A percentile compares a stretch with the other conserved stretches of the same genome.
Conservation (phyloP, 495 filamentous ascomycete species). For the Penicillium taxi region DNA sequence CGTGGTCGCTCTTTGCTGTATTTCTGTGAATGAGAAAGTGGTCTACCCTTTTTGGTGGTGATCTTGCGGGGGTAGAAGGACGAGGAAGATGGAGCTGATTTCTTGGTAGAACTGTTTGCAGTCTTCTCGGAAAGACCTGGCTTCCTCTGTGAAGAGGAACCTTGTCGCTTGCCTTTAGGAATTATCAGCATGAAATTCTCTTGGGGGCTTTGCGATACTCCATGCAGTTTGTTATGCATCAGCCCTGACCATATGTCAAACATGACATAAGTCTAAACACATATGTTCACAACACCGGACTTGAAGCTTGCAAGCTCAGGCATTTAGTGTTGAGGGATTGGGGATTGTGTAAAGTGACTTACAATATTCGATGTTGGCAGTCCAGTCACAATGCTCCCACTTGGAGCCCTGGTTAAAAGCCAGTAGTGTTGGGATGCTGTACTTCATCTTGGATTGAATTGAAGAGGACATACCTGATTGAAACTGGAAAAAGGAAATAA, state of each 20-base stretch:
- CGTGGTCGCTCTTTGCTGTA: slow-evolving; percentile 20
- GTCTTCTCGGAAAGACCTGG: slow-evolving; percentile 1
- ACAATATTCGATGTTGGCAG: slow-evolving; percentile 13
- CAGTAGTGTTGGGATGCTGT: slow-evolving; percentile 33
- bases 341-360: slow-evolving; percentile 3
- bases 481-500: background rate
- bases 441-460: slow-evolving; percentile 25
- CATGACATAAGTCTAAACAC: background rate
- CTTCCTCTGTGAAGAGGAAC: background rate
- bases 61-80: no score
- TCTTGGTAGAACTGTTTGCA: slow-evolving; percentile 7
- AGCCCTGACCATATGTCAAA: background rate
- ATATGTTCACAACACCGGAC: no score
- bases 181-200: slow-evolving; percentile 1
- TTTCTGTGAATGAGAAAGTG: no score
- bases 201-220: background rate
- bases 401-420: slow-evolving; percentile 25
- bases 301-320: no score
- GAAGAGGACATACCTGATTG: slow-evolving; percentile 6
- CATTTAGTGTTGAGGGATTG: background rate
- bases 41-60: no score
- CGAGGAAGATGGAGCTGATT: no score
- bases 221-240: no score
- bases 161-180: slow-evolving; percentile 4
- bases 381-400: slow-evolving; percentile 23